Base-by-base conservation (phyloP, 257 asterid species). In the Salvia miltiorrhiza region DNA sequence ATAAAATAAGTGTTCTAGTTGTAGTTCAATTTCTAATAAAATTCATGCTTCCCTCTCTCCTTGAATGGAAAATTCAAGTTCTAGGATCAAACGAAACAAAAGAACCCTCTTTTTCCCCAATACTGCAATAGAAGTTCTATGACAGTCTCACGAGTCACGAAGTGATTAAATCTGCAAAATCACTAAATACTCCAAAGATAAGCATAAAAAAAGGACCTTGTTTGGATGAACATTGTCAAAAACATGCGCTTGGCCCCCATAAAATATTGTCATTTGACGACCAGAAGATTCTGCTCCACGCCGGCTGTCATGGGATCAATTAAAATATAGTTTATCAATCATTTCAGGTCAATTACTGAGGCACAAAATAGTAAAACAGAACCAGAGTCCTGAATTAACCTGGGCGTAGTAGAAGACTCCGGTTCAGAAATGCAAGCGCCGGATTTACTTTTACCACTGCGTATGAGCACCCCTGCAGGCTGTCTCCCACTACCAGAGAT, bases 231-330 rank as follows among this genome's bases (percentile, higher is more conserved):
- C 96, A 60, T 81, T 83, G 84, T 92, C 98, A 56, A 92, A 92
- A 16, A 90, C 98, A 66, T 90, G 98, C 1, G 97, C 97, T 78
- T 92, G 98, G 70, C 98, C 98, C 44, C 90, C 90, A 10, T 90
- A 92, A 76, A 92, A 92, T 82, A 92, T 90, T 70, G 98, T 90
- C 98, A 92, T 92, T 67, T 92, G 97, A 64, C 89, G 76, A 65
- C 90, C 83, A 41, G 74, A 62, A 20, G 90, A 71, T 69, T 78
- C 81, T 8, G 75, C 48, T 73, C 90, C 91, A 23, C 78, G 90
- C 75, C 80, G 83, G 75, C 98, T 90, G 84, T 69, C 75, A 84
- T 12, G 59, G 68, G 71, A 75, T 69, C 47, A 73, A 69, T 28
- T 3, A 57, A 76, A 33, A 9, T 33, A 72, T 17, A 54, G 65